Percentiles rank a stretch among this genome's conserved stretches.
These are phyloP conservation scores for Fusarium virguliforme DNA, from an alignment of 2,329 filamentous ascomycete genomes.

Conservation along the genomic window DNA sequence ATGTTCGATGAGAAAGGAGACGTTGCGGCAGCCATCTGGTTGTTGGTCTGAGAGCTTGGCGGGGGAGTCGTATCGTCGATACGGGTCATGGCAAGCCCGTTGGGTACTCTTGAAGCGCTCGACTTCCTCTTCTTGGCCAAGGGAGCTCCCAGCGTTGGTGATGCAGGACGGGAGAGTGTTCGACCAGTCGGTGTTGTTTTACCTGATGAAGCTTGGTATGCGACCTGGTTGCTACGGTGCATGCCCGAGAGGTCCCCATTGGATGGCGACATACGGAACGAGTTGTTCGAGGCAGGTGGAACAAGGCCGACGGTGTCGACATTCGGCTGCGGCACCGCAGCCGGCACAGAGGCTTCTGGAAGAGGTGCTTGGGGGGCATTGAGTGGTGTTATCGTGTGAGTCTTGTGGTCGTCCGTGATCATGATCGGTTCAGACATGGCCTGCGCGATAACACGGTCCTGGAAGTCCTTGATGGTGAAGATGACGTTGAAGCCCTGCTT, in stretches of 20 bases:
- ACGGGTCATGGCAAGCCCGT: constrained; percentile 85
- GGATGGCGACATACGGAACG: constrained; percentile 73
- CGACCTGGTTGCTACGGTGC: constrained; percentile 64
- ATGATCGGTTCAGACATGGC: constrained; percentile 90
- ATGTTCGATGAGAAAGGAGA: constrained; percentile 70
- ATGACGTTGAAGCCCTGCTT: constrained; percentile 94
- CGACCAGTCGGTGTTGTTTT: constrained; percentile 55
- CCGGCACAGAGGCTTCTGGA: constrained; percentile 47
- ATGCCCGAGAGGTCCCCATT: constrained; percentile 75
- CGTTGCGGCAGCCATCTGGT: constrained; percentile 60
- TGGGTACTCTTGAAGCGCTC: constrained; percentile 80
- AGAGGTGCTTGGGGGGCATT: constrained; percentile 49
- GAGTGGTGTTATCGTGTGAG: constrained; percentile 65
- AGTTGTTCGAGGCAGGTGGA: constrained; percentile 55
- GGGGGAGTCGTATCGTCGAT: constrained; percentile 77
- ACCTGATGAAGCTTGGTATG: constrained; percentile 53
- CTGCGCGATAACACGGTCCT: constrained; percentile 85
- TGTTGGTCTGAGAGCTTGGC: constrained; percentile 55
- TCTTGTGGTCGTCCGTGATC: constrained; percentile 99
- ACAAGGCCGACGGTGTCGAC: constrained; percentile 56
- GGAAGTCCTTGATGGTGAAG: constrained; percentile 90
- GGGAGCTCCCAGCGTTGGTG: constrained; percentile 78
- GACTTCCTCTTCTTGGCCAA: constrained; percentile 87
- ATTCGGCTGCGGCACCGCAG: constrained; percentile 38
- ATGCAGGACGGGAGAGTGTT: constrained; percentile 79